These are phyloP conservation scores for Pinus albicaulis DNA, from an alignment of 75 land plant genomes.

Conservation along the genomic window DNA sequence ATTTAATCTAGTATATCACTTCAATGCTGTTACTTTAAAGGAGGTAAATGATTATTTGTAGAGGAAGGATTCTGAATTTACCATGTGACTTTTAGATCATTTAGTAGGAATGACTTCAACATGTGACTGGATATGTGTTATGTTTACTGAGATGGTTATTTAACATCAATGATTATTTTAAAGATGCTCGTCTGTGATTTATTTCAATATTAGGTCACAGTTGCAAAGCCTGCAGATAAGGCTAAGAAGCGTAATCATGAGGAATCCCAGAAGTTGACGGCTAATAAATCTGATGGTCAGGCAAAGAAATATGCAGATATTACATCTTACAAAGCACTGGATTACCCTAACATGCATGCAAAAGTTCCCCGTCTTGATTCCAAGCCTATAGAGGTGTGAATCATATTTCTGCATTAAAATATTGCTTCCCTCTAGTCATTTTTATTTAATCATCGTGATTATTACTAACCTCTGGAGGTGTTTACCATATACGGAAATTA, in stretches of 20 bases:
- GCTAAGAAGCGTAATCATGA: conserved; percentile 29
- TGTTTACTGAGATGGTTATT: background rate
- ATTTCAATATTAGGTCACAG: conserved; percentile 22
- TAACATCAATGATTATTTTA: background rate
- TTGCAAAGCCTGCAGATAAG: conserved; percentile 37
- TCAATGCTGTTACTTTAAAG: background rate
- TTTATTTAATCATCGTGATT: background rate
- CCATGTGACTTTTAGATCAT: no score
- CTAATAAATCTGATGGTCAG: conserved; percentile 6
- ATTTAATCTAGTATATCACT: background rate
- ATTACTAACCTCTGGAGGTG: background rate
- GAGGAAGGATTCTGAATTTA: background rate
- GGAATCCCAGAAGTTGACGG: conserved; percentile 13
- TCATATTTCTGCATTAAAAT: background rate
- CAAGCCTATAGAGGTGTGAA: conserved; percentile 16
- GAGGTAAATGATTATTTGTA: background rate
- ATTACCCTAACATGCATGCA: background rate
- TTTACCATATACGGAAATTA: background rate
- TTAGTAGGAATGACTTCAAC: no score
- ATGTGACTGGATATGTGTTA: background rate
- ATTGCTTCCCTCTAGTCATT: no score
- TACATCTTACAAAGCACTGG: background rate
- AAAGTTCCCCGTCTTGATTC: conserved; percentile 13
- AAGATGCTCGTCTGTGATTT: background rate
- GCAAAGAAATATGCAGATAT: background rate